phyloP scores from a whole-genome alignment of 352 stramenopile species.

The Elongisporangium anandrum region DNA sequence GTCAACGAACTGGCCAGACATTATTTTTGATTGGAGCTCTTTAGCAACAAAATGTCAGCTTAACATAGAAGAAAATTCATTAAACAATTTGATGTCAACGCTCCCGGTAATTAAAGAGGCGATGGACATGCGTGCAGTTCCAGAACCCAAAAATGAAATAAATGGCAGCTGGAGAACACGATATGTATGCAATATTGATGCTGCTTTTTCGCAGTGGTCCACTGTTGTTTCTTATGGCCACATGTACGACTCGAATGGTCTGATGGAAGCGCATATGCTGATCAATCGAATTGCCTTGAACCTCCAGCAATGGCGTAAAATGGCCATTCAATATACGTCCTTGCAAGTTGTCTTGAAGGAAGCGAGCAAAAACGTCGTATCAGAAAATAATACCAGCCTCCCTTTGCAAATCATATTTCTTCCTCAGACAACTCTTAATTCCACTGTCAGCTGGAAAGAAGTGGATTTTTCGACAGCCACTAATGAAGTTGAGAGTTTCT shows the following conservation, averaged over 20 bases:
- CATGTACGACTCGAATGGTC: conserved; percentile 9
- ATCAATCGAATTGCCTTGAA: conserved; percentile 39
- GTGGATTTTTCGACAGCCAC: background rate
- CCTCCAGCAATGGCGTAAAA: conserved; percentile 48
- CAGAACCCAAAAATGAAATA: conserved; percentile 6
- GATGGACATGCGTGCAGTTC: background rate
- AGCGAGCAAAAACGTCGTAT: background rate
- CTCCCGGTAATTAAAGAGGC: conserved; percentile 2
- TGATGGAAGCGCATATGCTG: conserved; percentile 21
- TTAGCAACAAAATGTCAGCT: conserved; percentile 12
- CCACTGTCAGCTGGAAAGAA: conserved; percentile 23
- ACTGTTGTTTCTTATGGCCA: conserved; percentile 32
- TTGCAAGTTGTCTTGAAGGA: conserved; percentile 14
- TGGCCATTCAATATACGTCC: conserved; percentile 28
- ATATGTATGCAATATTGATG: conserved; percentile 45
- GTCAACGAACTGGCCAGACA: conserved; percentile 1
- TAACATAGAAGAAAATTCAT: conserved; percentile 6
- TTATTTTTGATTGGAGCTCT: conserved; percentile 34
- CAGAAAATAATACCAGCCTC: background rate
- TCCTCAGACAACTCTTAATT: conserved; percentile 20
- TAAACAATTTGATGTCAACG: background rate
- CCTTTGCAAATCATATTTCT: conserved; percentile 17
- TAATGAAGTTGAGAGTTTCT: background rate
- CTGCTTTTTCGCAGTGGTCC: conserved; percentile 29
- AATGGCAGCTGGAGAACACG: conserved; percentile 28